phyloP scores from a whole-genome alignment of 257 asterid genomes.

The Ocimum tenuiflorum region DNA sequence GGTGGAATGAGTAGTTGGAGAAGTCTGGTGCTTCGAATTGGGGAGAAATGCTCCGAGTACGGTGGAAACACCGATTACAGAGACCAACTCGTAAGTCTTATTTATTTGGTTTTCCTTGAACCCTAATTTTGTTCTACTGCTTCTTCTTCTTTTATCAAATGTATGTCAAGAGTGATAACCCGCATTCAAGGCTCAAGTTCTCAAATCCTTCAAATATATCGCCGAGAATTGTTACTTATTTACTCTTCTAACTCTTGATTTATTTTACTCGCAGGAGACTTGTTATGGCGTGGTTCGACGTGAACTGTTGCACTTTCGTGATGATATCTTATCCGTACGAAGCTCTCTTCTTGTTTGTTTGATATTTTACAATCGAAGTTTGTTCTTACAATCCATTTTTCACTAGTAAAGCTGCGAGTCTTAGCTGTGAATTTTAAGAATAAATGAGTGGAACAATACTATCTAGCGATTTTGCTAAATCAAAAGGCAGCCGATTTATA shows the following conservation, averaged over 20 bases:
- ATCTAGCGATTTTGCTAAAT: not conserved
- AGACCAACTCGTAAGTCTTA: slow-evolving; percentile 72
- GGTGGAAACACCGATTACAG: slow-evolving; percentile 71
- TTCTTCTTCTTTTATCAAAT: no score
- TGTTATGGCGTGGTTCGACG: slow-evolving; percentile 84
- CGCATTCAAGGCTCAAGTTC: not conserved
- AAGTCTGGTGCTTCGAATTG: slow-evolving; percentile 66
- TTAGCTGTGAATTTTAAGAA: not conserved
- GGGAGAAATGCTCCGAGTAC: slow-evolving; percentile 88
- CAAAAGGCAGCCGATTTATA: not conserved
- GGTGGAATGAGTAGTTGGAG: slow-evolving; percentile 78
- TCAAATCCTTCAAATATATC: not conserved
- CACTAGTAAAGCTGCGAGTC: not conserved
- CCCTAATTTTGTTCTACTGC: slow-evolving; percentile 26
- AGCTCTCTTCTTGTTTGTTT: not conserved
- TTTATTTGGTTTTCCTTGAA: slow-evolving; percentile 6
- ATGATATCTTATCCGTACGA: slow-evolving; percentile 55
- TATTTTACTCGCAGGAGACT: slow-evolving; percentile 55
- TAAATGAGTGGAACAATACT: not conserved
- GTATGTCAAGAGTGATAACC: not conserved
- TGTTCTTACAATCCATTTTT: not conserved
- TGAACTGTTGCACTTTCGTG: slow-evolving; percentile 57
- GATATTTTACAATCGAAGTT: not conserved
- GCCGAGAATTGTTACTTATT: not conserved
- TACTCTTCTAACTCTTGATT: not conserved